Base-by-base conservation (phyloP, 129 eudicot species). In the Scalesia atractyloides region DNA sequence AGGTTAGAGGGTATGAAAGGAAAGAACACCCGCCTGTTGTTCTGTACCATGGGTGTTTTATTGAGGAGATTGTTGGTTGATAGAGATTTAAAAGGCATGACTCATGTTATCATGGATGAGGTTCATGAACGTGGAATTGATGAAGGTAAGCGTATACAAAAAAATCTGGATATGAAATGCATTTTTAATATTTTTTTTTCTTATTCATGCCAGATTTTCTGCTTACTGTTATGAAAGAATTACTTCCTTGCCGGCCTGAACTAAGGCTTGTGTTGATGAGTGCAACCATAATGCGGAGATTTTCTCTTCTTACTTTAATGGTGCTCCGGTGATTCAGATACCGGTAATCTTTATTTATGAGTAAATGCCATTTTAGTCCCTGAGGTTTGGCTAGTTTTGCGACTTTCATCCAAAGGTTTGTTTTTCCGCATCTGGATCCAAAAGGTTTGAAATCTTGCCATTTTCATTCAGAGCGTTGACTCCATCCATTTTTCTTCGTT, bases 81-180 rank as follows among this genome's bases (percentile, higher is more conserved):
- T 72, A 83, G 89, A 79, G 81, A 60, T 67, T 83, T 92, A 80
- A 85, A 92, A 75, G 96, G 88, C 30, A 84, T 89, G 43, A 86
- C 98, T 53, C 94, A 92, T 80, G 85, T 92, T 48, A 89, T 92
- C 56, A 85, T 92, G 65, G 98, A 92, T 80, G 98, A 92, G 77
- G 85, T 92, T 75, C 98, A 92, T 78, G 98, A 92, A 69, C 95
- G 96, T 75, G 97, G 96, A 76, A 85, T 89, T 80, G 89, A 92
- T 85, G 97, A 92, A 86, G 97, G 97, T 92, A 69, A 13, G 56
- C 36, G 34, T 51, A n/a, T 47, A 47, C 22, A 26, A 5, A 39
- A 69, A 17, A 5, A 13, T 64, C 9, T 54, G 10, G 10, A 26
- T 61, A 44, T 39, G 59, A 58, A 51, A 3, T 73, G 56, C 39